Percentiles rank a stretch among this genome's conserved stretches.
phyloP scores from a whole-genome alignment of 2,329 filamentous ascomycete species.

The Beauveria sp. region DNA sequence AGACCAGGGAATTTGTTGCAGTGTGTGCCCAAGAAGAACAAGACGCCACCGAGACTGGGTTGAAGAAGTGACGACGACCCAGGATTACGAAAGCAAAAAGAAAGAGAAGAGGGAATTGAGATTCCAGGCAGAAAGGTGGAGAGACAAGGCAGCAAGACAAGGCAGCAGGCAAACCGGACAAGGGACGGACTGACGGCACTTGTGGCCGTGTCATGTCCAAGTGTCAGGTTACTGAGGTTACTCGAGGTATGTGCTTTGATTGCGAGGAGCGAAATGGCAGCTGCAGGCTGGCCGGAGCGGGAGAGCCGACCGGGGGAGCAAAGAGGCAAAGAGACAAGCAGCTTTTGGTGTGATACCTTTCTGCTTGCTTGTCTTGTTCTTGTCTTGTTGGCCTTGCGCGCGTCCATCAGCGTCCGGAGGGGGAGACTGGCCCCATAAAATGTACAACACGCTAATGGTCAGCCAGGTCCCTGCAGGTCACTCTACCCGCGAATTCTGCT shows the following conservation, averaged over 20 bases:
- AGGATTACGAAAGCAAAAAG: conserved; percentile 6
- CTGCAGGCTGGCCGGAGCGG: background rate
- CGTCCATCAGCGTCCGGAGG: background rate
- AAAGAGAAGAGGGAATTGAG: background rate
- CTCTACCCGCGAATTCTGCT: background rate
- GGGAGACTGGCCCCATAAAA: background rate
- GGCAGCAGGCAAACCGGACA: background rate
- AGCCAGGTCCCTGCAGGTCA: conserved; percentile 4
- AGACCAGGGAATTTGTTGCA: background rate
- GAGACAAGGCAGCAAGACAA: background rate
- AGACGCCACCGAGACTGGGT: background rate
- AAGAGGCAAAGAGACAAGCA: too few relatives aligned
- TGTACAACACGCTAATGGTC: conserved; percentile 13
- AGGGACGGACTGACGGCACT: too few relatives aligned
- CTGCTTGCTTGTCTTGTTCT: background rate
- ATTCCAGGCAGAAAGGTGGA: conserved; percentile 4
- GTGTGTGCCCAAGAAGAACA: background rate
- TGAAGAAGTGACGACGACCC: background rate
- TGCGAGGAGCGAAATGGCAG: background rate
- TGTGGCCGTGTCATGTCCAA: background rate
- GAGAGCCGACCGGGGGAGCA: background rate
- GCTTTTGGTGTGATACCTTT: too few relatives aligned
- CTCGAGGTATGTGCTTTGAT: background rate
- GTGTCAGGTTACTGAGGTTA: background rate
- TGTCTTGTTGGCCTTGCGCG: background rate